Evolutionary conservation across 768 basidiomycete species (phyloP).

Genomic region (Podaxis carcinomalis): DNA sequence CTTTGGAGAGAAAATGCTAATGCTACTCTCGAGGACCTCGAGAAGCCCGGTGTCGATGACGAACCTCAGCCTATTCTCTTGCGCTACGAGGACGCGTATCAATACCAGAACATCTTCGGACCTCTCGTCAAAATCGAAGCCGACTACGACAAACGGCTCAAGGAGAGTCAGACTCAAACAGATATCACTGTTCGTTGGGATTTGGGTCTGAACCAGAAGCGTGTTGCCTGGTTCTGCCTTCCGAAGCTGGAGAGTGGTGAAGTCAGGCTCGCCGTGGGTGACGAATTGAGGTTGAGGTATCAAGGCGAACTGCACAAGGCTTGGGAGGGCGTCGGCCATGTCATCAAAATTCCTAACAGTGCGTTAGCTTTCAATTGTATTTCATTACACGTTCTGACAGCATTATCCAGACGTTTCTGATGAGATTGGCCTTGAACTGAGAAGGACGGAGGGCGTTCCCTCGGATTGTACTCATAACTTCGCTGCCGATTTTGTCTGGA

Average conservation of each 20-base stretch:
- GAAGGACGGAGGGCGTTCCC: conserved; percentile 89
- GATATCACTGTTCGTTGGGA: conserved; percentile 97
- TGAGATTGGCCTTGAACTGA: conserved; percentile 92
- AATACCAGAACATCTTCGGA: conserved; percentile 99
- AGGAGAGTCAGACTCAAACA: conserved; percentile 98
- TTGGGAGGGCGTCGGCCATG: conserved; percentile 98
- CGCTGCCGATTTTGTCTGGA: conserved; percentile 99
- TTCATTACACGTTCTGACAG: conserved; percentile 10
- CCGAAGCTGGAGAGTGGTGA: conserved; percentile 98
- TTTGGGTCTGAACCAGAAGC: conserved; percentile 95
- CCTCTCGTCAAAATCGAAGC: conserved; percentile 99
- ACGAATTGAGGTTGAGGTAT: conserved; percentile 89
- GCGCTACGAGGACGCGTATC: conserved; percentile 97
- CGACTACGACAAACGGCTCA: conserved; percentile 96
- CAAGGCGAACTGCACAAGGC: conserved; percentile 84
- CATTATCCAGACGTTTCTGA: conserved; percentile 80
- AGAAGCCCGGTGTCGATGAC: conserved; percentile 96
- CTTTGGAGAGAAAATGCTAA: conserved; percentile 95
- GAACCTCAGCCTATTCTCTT: conserved; percentile 90
- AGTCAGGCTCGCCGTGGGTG: conserved; percentile 93
- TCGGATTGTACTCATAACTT: conserved; percentile 93
- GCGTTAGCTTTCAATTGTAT: conserved; percentile 24
- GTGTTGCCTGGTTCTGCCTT: conserved; percentile 96
- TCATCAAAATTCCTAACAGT: conserved; percentile 99
- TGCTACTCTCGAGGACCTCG: conserved; percentile 94